Evolutionary conservation across 2,329 filamentous ascomycete genomes (phyloP), one percentile per base, ranked within the genome.

Genomic region (Monosporascus sp.): DNA sequence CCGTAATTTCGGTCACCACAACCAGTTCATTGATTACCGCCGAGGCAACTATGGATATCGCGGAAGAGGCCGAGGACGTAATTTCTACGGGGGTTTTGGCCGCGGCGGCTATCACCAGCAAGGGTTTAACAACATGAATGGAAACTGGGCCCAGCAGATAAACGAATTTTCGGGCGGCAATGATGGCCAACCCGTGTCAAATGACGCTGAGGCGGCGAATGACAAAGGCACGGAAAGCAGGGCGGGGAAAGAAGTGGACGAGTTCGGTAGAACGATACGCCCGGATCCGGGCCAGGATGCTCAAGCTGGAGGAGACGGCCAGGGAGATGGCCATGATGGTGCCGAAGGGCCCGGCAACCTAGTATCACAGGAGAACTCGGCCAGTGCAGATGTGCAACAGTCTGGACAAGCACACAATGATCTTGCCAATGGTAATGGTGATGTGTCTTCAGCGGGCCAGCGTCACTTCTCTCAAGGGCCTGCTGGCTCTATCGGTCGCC

Each of bases 1-100:
- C 79, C 81, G 81, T 85, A 90, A 90, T 81, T 91, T 88, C 84
- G 85, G 85, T 74, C 83, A 85, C 73, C 76, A 88, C 74, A 83
- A 83, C 75, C 74, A 86, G 73, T 86, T 83, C 82, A 89, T 89
- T 86, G 87, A 91, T 77, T 91, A 88, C 77, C 85, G 79, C 68
- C 78, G 77, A 66, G 74, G 83, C 77, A 84, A 84, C 73, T 84
- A 84, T 73, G 87, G 86, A 59, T 84, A 79, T 70, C 79, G 86
- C 65, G 86, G 87, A 60, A 79, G 82, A 60, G 84, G 85, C 60
- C 82, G 86, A 60, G 84, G 84, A 55, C 82, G 67, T 51, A 65
- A 79, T 61, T 80, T 78, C 64, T 73, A 71, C 58, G 74, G 75
- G 61, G 76, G 78, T 49, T 78, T 77, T 58, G 72, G 81, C 53